Conservation (phyloP, 148 eudicot genomes). For the Heliamphora exappendiculata region DNA sequence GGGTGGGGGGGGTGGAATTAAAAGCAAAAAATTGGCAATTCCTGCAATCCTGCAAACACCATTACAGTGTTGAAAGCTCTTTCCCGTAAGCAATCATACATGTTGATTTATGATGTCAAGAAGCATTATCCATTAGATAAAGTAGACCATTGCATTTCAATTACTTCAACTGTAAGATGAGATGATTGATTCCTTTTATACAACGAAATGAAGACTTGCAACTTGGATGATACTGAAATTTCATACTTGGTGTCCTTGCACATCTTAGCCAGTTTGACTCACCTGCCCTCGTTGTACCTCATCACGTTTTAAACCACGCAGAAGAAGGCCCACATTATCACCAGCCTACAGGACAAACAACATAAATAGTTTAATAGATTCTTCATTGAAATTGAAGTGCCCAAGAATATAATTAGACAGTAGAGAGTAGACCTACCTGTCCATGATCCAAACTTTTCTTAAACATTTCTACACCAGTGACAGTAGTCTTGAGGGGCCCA, state of each 20-base stretch:
- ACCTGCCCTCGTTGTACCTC: slow-evolving; percentile 82
- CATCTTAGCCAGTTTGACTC: slow-evolving; percentile 12
- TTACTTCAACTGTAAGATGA: background rate
- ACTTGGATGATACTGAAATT: background rate
- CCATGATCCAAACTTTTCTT: slow-evolving; percentile 73
- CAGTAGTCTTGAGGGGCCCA: slow-evolving; percentile 56
- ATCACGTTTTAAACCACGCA: slow-evolving; percentile 74
- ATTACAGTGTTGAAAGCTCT: background rate
- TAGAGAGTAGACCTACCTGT: slow-evolving; percentile 29
- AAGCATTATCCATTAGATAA: background rate
- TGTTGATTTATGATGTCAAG: background rate
- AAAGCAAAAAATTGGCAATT: background rate
- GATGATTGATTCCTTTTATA: background rate
- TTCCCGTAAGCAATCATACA: background rate
- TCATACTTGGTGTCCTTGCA: background rate
- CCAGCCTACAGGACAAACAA: slow-evolving; percentile 52
- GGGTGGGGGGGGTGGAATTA: background rate
- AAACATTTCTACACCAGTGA: slow-evolving; percentile 93
- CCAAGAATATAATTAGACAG: background rate
- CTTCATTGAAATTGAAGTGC: background rate
- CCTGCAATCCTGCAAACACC: background rate
- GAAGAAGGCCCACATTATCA: slow-evolving; percentile 83
- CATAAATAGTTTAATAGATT: background rate
- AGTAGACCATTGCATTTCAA: background rate
- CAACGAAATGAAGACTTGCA: background rate